Evolutionary conservation across 1,139 yeast species (phyloP).

Genomic region (Pichiaceae sp.): DNA sequence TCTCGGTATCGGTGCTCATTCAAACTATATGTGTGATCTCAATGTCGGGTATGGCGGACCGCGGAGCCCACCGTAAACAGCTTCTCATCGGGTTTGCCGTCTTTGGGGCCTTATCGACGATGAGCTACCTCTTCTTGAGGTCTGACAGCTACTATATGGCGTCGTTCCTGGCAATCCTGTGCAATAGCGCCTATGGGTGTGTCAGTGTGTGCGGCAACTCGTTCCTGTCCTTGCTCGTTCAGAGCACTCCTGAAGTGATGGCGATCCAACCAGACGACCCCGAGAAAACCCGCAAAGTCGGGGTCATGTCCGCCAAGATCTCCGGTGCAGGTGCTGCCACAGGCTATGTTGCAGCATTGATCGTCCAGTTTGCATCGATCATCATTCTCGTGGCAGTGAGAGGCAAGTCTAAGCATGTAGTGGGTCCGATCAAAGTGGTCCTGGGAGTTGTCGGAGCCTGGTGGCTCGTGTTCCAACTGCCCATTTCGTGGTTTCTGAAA

Average conservation of each 20-base stretch:
- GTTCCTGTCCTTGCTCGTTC: constrained; percentile 48
- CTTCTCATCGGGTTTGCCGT: constrained; percentile 46
- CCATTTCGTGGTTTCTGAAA: constrained; percentile 38
- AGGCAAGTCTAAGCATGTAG: constrained; percentile 23
- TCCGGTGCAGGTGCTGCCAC: constrained; percentile 61
- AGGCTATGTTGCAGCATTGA: constrained; percentile 56
- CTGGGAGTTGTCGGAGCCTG: constrained; percentile 54
- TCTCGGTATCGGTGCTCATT: constrained; percentile 52
- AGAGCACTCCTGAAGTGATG: constrained; percentile 25
- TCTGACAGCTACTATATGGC: constrained; percentile 44
- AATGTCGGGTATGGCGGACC: constrained; percentile 58
- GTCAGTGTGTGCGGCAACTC: constrained; percentile 74
- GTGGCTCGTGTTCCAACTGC: constrained; percentile 64
- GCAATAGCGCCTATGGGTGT: constrained; percentile 64
- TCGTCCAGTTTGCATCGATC: constrained; percentile 53
- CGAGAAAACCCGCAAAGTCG: constrained; percentile 11
- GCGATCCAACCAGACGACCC: constrained; percentile 9
- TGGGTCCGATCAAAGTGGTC: constrained; percentile 38
- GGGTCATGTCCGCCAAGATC: constrained; percentile 33
- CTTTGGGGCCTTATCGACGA: constrained; percentile 45
- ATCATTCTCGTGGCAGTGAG: constrained; percentile 29
- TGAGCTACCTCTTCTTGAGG: constrained; percentile 33
- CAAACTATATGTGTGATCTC: constrained; percentile 61
- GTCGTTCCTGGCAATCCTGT: constrained; percentile 45
- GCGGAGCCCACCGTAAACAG: constrained; percentile 44